Evolutionary conservation across 805 yeast species (phyloP).

Genomic region (Wickerhamomyces queroliae): DNA sequence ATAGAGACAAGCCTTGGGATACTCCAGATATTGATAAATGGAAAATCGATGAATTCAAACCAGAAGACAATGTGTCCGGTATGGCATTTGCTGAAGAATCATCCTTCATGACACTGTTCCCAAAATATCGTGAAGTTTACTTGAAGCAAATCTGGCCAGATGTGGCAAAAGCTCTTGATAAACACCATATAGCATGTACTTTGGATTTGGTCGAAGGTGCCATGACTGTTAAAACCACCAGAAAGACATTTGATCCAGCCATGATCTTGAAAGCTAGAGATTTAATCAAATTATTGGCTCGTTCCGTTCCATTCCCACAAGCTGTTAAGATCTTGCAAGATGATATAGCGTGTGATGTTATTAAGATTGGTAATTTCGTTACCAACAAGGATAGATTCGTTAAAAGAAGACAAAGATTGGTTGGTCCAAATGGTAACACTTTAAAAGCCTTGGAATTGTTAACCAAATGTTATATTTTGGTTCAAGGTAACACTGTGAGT

Average conservation of each 20-base stretch:
- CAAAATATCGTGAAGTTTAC: slow-evolving; percentile 92
- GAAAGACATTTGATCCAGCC: slow-evolving; percentile 94
- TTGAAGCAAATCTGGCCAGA: slow-evolving; percentile 90
- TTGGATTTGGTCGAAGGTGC: slow-evolving; percentile 93
- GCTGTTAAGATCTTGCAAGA: slow-evolving; percentile 89
- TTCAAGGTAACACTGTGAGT: slow-evolving; percentile 95
- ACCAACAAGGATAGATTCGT: slow-evolving; percentile 89
- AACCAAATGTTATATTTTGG: slow-evolving; percentile 93
- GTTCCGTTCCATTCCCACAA: slow-evolving; percentile 96
- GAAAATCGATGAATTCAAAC: slow-evolving; percentile 81
- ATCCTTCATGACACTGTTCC: slow-evolving; percentile 90
- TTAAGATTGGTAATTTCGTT: slow-evolving; percentile 88
- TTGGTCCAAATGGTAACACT: slow-evolving; percentile 97
- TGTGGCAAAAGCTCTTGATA: slow-evolving; percentile 73
- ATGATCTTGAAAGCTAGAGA: slow-evolving; percentile 92
- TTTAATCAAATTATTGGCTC: slow-evolving; percentile 83
- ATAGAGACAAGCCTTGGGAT: slow-evolving; percentile 97
- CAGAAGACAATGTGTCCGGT: slow-evolving; percentile 85
- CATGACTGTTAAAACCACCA: slow-evolving; percentile 93
- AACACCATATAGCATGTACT: slow-evolving; percentile 73
- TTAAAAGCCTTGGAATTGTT: slow-evolving; percentile 90
- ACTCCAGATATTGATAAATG: slow-evolving; percentile 93
- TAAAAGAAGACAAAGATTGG: slow-evolving; percentile 91
- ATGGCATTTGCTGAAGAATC: slow-evolving; percentile 93
- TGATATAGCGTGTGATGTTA: slow-evolving; percentile 92